Evolutionary conservation across 2,329 filamentous ascomycete species (phyloP).

Genomic region (Trichoderma sp.): DNA sequence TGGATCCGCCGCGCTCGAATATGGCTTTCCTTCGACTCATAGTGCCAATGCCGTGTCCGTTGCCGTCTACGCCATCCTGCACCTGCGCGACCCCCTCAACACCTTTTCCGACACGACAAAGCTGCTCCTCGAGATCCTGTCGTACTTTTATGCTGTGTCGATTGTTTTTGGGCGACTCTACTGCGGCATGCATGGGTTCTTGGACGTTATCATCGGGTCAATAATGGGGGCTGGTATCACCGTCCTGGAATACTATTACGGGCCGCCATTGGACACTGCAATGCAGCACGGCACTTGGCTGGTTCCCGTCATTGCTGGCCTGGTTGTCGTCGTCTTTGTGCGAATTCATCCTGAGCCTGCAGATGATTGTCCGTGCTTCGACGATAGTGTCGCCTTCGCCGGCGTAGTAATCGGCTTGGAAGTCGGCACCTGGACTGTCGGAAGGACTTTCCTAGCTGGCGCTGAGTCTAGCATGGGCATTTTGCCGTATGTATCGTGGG

Average conservation of each 20-base stretch:
- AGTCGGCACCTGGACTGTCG: conserved; percentile 80
- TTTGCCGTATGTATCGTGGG: conserved; percentile 63
- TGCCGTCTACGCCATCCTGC: conserved; percentile 77
- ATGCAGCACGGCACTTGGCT: conserved; percentile 65
- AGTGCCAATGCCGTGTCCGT: conserved; percentile 97
- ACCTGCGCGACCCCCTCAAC: conserved; percentile 66
- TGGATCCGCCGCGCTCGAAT: conserved; percentile 89
- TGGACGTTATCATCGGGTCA: conserved; percentile 84
- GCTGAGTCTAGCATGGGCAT: conserved; percentile 63
- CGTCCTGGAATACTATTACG: conserved; percentile 61
- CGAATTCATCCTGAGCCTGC: conserved; percentile 93
- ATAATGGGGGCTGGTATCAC: conserved; percentile 69
- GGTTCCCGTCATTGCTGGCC: conserved; percentile 63
- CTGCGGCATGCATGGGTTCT: conserved; percentile 98
- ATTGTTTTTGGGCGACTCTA: conserved; percentile 92
- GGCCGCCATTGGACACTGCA: conserved; percentile 66
- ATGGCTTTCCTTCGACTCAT: conserved; percentile 96
- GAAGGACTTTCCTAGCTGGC: conserved; percentile 51
- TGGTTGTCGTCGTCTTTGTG: conserved; percentile 73
- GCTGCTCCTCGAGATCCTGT: conserved; percentile 63
- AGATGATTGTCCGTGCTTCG: conserved; percentile 95
- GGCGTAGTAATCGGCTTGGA: conserved; percentile 86
- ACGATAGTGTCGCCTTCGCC: conserved; percentile 91
- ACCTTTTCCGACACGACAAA: conserved; percentile 60
- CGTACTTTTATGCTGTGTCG: conserved; percentile 83